Evolutionary conservation across 805 yeast genomes (phyloP).

Genomic region (Yamadazyma scolyti): DNA sequence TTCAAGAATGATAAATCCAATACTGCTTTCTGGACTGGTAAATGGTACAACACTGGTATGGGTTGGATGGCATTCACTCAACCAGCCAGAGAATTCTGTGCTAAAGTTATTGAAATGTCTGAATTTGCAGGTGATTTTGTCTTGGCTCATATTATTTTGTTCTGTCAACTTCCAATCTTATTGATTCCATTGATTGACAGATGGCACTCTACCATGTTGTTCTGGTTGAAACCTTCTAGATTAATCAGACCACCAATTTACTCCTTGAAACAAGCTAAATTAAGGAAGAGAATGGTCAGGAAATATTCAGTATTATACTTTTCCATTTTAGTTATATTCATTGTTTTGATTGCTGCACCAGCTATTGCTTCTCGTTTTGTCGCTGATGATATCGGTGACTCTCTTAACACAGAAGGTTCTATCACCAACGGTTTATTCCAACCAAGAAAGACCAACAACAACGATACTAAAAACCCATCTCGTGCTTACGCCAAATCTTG

Average conservation of each 20-base stretch:
- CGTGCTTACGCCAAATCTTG: constrained; percentile 43
- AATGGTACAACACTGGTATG: constrained; percentile 93
- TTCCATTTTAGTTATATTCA: constrained; percentile 62
- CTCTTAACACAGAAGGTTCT: constrained; percentile 23
- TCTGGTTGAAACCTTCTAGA: constrained; percentile 97
- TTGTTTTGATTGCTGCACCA: constrained; percentile 83
- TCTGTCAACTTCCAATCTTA: constrained; percentile 85
- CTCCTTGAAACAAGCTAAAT: constrained; percentile 91
- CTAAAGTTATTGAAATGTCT: constrained; percentile 90
- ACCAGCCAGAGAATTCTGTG: constrained; percentile 92
- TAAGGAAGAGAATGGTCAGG: constrained; percentile 96
- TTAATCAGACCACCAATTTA: constrained; percentile 98
- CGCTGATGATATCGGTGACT: constrained; percentile 34
- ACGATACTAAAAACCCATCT: constrained; percentile 66
- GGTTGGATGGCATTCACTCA: constrained; percentile 95
- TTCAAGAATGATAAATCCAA: constrained; percentile 93
- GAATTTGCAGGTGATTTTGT: constrained; percentile 96
- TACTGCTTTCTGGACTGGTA: constrained; percentile 99
- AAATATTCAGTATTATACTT: constrained; percentile 86
- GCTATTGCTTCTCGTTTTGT: constrained; percentile 71
- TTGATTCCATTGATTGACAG: constrained; percentile 85
- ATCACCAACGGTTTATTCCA: constrained; percentile 70
- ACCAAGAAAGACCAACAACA: constrained; percentile 76
- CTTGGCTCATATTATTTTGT: constrained; percentile 84
- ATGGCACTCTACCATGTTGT: constrained; percentile 97